Evolutionary conservation across 148 eudicot genomes (phyloP), one percentile per base, ranked within the genome.

Genomic region (Rhododendron mucronatum): DNA sequence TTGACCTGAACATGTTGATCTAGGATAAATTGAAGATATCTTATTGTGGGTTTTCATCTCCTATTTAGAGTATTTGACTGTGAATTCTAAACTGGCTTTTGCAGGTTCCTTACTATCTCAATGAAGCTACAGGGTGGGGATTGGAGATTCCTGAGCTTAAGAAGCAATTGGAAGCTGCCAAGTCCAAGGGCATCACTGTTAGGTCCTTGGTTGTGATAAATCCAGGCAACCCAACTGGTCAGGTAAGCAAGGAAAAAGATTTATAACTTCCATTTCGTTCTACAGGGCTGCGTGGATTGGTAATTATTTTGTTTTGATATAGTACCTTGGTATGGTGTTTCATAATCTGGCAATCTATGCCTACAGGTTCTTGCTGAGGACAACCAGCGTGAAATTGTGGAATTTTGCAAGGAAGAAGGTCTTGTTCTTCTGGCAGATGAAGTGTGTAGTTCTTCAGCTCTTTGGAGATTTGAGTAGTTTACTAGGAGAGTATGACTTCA

Each of bases 221-320:
- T 89, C 99, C 99, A 35, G 99, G 98, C 85, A 95, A 97, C 88
- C 99, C 99, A 74, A 96, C 99, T 14, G 98, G 99, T 37, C 99
- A 97, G 96, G 99, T 8, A 75, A n/a, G 8, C 7, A 35, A 37
- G 14, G 12, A 50, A 73, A 48, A 8, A 9, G 6, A 61, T 35
- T 39, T 48, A 53, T 53, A 84, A n/a, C 16, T 74, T 53, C 23
- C 35, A 79, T 78, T 55, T 35, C 23, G 4, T 67, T 80, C 67
- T 78, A 18, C 39, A 41, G 85, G 84, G 15, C 30, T 48, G 73
- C n/a, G 44, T 84, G 83, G 33, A 86, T 79, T 76, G 30, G 35
- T 30, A 50, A 59, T 11, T 81, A 15, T 50, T 35, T 33, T 26
- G 48, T 74, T 21, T 16, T 28, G 33, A 47, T 23, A 44, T 47